Evolutionary conservation across 208 protist genomes (phyloP).

Genomic region (Leptomonas pyrrhocoris): DNA sequence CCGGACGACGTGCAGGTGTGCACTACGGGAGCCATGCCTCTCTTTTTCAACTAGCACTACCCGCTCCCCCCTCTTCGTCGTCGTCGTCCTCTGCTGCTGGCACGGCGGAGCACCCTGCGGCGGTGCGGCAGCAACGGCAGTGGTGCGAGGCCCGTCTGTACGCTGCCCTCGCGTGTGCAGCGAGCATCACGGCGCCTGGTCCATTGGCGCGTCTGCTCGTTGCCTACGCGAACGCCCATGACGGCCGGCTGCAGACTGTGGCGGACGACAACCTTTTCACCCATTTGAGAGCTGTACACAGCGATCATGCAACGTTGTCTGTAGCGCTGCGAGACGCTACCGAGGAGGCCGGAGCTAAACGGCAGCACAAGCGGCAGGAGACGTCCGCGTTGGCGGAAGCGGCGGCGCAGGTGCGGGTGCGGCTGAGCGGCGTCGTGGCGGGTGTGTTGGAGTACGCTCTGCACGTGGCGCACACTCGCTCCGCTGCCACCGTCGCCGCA

Average conservation of each 20-base stretch:
- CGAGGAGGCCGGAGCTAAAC: not conserved
- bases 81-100: not conserved
- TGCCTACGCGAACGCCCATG: constrained; percentile 24
- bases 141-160: constrained; percentile 43
- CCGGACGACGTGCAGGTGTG: not conserved
- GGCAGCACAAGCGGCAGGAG: not conserved
- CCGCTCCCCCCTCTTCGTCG: not conserved
- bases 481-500: constrained; percentile 11
- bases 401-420: constrained; percentile 5
- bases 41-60: constrained; percentile 14
- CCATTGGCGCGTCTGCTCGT: constrained; percentile 32
- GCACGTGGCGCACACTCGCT: constrained; percentile 27
- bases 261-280: constrained; percentile 1
- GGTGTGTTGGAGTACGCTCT: constrained; percentile 72
- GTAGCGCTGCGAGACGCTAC: no score
- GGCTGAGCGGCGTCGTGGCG: constrained; percentile 52
- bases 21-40: not conserved
- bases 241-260: constrained; percentile 19
- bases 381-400: not conserved
- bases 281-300: not conserved
- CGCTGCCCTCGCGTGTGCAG: constrained; percentile 22
- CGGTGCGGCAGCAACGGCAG: constrained; percentile 10
- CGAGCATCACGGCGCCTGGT: constrained; percentile 16
- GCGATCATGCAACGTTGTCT: not conserved
- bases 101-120: not conserved